phyloP scores from a whole-genome alignment of 2,329 filamentous ascomycete species.

The Aspergillus tanneri region DNA sequence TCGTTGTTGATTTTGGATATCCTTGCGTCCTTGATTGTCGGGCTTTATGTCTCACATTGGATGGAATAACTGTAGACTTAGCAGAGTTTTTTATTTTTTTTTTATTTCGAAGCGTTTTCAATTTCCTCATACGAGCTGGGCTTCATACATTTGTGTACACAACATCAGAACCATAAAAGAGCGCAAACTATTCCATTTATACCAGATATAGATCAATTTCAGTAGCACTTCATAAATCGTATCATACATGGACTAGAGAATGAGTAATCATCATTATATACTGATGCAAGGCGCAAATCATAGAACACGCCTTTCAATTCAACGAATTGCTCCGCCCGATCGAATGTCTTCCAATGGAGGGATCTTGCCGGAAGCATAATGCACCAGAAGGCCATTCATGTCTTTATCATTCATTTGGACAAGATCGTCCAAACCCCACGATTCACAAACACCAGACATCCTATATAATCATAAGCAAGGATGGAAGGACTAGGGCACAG shows the following conservation, averaged over 20 bases:
- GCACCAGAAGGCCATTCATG: conserved; percentile 79
- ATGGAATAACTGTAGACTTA: conserved; percentile 25
- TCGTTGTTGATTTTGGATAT: conserved; percentile 31
- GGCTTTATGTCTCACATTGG: conserved; percentile 16
- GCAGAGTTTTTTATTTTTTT: conserved; percentile 12
- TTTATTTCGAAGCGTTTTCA: conserved; percentile 1
- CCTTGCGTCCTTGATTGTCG: conserved; percentile 25
- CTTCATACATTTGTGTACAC: conserved; percentile 17
- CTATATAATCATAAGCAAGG: conserved; percentile 41
- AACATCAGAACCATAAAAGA: conserved; percentile 10
- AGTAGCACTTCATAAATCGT: neutral
- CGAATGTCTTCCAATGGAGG: conserved; percentile 40
- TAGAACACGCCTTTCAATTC: too few relatives aligned
- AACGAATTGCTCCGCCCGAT: conserved; percentile 4
- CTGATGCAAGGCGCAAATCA: too few relatives aligned
- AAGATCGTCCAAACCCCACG: conserved; percentile 80
- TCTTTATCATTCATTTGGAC: conserved; percentile 78
- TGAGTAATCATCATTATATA: neutral
- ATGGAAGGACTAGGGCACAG: neutral
- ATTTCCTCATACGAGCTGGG: conserved; percentile 5
- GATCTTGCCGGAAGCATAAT: conserved; percentile 56
- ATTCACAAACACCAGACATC: conserved; percentile 91
- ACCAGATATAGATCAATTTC: neutral
- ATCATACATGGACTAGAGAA: neutral
- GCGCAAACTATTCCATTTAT: neutral